Conservation (phyloP, 2,329 filamentous ascomycete species). For the Ramularia endophylla region DNA sequence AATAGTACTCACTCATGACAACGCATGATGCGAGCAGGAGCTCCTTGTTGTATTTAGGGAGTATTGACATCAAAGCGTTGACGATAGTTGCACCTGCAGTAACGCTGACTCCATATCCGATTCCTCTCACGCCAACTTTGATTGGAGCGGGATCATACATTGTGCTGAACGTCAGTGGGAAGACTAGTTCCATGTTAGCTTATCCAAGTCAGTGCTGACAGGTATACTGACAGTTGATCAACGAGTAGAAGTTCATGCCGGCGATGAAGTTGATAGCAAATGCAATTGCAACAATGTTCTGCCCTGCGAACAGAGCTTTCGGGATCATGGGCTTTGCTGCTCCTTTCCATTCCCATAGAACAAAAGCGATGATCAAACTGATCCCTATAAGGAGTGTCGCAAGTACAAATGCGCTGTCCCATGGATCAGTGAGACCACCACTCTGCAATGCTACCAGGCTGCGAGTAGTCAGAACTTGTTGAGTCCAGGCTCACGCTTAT, state of each 20-base stretch:
- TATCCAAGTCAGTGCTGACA: constrained; percentile 55
- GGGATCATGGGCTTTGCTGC: constrained; percentile 25
- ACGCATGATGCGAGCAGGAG: constrained; percentile 55
- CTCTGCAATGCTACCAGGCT: constrained; percentile 34
- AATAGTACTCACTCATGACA: constrained; percentile 46
- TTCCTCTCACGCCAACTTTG: constrained; percentile 10
- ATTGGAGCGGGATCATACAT: constrained; percentile 11
- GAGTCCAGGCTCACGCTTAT: neutral
- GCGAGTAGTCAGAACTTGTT: neutral
- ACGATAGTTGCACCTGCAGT: constrained; percentile 54
- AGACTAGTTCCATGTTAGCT: constrained; percentile 56
- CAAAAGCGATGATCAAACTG: constrained; percentile 18
- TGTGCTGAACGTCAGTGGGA: constrained; percentile 35
- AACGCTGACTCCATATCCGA: constrained; percentile 53
- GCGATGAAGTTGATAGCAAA: constrained; percentile 29
- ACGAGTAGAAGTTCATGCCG: constrained; percentile 29
- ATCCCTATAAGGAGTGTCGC: constrained; percentile 20
- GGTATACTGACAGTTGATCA: constrained; percentile 47
- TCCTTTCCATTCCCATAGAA: constrained; percentile 23
- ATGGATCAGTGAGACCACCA: constrained; percentile 12
- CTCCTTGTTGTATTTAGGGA: constrained; percentile 52
- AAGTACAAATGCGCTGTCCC: constrained; percentile 20
- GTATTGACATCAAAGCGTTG: constrained; percentile 51
- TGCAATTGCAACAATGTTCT: constrained; percentile 26
- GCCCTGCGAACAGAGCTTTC: constrained; percentile 15